Evolutionary conservation across 139 green algal genomes (phyloP).

Genomic region (Chlamydomonas applanata): DNA sequence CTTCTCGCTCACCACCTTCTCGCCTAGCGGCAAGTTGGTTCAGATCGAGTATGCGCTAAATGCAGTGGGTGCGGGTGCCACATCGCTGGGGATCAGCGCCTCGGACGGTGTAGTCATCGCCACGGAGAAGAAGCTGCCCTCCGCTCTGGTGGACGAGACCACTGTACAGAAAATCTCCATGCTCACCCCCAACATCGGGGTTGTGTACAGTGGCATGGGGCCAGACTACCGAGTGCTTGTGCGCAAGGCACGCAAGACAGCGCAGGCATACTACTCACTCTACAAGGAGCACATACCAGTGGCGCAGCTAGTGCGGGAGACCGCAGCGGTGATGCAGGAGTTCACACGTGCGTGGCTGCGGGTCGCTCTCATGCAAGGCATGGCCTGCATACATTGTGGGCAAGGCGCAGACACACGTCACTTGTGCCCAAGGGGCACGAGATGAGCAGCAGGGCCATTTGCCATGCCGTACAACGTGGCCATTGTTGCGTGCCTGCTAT

Average conservation of each 20-base stretch:
- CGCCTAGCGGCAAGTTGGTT: constrained; percentile 95
- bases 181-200: constrained; percentile 90
- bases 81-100: constrained; percentile 94
- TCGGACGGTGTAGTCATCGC: constrained; percentile 97
- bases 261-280: constrained; percentile 85
- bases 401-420: too few relatives aligned
- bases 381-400: too few relatives aligned
- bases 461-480: too few relatives aligned
- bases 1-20: constrained; percentile 99
- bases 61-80: constrained; percentile 89
- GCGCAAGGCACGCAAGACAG: constrained; percentile 85
- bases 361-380: too few relatives aligned
- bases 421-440: too few relatives aligned
- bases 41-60: constrained; percentile 99
- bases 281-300: constrained; percentile 98
- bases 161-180: constrained; percentile 93
- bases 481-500: too few relatives aligned
- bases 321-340: constrained; percentile 98
- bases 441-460: too few relatives aligned
- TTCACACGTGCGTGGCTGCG: constrained; percentile 87
- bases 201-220: constrained; percentile 98
- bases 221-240: constrained; percentile 96
- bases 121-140: constrained; percentile 98
- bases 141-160: constrained; percentile 82
- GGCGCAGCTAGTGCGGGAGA: constrained; percentile 94